Percentiles rank a stretch among this genome's conserved stretches.
phyloP scores from a whole-genome alignment of 495 filamentous ascomycete genomes.

The Trichoderma asperelloides region DNA sequence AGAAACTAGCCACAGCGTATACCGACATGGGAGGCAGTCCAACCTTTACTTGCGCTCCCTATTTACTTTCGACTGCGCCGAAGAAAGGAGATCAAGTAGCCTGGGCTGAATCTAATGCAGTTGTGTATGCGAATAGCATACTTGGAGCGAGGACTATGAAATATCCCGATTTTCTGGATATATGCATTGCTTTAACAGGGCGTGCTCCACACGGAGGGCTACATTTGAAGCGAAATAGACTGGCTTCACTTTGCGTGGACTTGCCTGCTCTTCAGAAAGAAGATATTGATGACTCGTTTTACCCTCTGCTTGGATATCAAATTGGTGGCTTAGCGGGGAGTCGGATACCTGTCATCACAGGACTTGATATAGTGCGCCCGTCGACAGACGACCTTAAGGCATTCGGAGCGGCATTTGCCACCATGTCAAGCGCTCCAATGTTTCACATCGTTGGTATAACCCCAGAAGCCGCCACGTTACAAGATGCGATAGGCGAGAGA shows the following conservation, averaged over 20 bases:
- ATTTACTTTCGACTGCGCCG: conserved; percentile 1
- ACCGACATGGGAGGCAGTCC: neutral
- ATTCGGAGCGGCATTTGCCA: conserved; percentile 6
- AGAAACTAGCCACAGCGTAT: neutral
- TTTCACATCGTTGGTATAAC: conserved; percentile 9
- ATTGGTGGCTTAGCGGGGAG: neutral
- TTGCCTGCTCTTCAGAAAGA: neutral
- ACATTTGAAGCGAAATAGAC: neutral
- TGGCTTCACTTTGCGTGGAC: neutral
- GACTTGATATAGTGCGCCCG: neutral
- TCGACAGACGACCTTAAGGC: conserved; percentile 1
- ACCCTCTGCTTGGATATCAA: neutral
- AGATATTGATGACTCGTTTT: conserved; percentile 7
- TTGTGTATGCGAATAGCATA: neutral
- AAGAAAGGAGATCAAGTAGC: neutral
- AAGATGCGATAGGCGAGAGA: neutral
- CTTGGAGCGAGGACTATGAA: conserved; percentile 7
- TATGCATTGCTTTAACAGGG: conserved; percentile 8
- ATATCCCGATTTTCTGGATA: conserved; percentile 2
- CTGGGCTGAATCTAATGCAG: conserved; percentile 4
- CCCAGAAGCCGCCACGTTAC: neutral
- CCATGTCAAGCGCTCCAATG: conserved; percentile 1
- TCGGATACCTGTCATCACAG: neutral
- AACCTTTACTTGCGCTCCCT: conserved; percentile 6
- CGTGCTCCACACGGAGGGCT: conserved; percentile 1